Evolutionary conservation across 768 basidiomycete species (phyloP).

Genomic region (Mycena galopus): DNA sequence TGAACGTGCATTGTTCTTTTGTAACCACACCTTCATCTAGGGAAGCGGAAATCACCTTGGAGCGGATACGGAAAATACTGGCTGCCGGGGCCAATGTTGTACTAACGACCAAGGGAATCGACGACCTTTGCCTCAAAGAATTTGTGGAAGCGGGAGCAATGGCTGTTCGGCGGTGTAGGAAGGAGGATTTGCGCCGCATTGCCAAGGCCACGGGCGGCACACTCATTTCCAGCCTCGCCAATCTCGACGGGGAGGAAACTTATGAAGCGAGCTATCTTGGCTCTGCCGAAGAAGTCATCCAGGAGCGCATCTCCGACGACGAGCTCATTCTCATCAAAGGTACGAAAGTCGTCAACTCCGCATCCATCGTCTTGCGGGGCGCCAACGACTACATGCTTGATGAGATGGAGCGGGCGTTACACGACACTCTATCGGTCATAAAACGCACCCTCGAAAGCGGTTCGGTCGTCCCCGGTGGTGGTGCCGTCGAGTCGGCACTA

Average conservation of each 20-base stretch:
- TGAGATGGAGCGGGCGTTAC: slow-evolving; percentile 98
- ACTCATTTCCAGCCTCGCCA: slow-evolving; percentile 91
- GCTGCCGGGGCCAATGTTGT: slow-evolving; percentile 97
- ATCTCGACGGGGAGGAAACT: slow-evolving; percentile 97
- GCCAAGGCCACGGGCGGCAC: slow-evolving; percentile 98
- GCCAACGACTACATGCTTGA: slow-evolving; percentile 99
- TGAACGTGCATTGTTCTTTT: slow-evolving; percentile 3
- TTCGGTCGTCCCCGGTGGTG: slow-evolving; percentile 95
- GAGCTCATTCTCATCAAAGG: slow-evolving; percentile 98
- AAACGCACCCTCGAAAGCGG: slow-evolving; percentile 98
- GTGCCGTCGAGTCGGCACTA: slow-evolving; percentile 95
- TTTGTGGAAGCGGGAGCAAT: slow-evolving; percentile 99
- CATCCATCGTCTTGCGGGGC: slow-evolving; percentile 93
- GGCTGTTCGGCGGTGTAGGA: slow-evolving; percentile 97
- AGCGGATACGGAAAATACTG: slow-evolving; percentile 95
- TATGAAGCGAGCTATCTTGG: slow-evolving; percentile 94
- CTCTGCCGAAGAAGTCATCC: slow-evolving; percentile 94
- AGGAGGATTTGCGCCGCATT: slow-evolving; percentile 97
- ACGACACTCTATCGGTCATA: slow-evolving; percentile 94
- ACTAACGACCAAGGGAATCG: slow-evolving; percentile 97
- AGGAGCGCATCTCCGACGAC: slow-evolving; percentile 98
- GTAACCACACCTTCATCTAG: slow-evolving; percentile 54
- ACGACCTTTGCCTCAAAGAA: slow-evolving; percentile 97
- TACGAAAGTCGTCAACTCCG: slow-evolving; percentile 94
- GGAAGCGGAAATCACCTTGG: slow-evolving; percentile 95